Evolutionary conservation across 1,139 yeast genomes (phyloP).

Genomic region (Arxiozyma slooffiae): DNA sequence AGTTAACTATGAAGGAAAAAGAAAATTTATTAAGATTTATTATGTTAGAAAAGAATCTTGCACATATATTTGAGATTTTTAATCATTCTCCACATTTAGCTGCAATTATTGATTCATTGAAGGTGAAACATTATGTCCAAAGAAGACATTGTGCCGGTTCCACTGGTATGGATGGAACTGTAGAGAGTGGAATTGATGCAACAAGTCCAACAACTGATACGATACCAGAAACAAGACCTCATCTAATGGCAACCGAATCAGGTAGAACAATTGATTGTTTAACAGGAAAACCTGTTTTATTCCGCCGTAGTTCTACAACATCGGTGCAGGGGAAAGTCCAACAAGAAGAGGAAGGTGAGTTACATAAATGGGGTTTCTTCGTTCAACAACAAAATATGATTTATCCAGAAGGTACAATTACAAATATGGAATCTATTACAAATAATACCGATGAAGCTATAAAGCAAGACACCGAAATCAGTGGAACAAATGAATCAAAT

Average conservation of each 20-base stretch:
- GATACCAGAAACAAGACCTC: conserved; percentile 37
- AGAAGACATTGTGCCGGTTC: conserved; percentile 9
- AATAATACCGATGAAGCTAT: neutral
- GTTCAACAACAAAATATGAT: conserved; percentile 47
- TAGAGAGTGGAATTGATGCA: conserved; percentile 2
- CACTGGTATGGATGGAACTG: neutral
- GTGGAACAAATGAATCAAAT: neutral
- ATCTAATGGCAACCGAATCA: conserved; percentile 56
- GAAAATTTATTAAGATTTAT: conserved; percentile 57
- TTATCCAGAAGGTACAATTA: conserved; percentile 18
- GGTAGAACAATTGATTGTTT: conserved; percentile 57
- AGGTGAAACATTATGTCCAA: conserved; percentile 6
- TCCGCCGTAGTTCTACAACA: conserved; percentile 49
- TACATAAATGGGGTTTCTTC: conserved; percentile 74
- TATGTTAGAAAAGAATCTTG: conserved; percentile 55
- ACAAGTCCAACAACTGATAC: conserved; percentile 1
- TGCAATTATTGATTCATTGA: conserved; percentile 11
- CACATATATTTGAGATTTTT: conserved; percentile 54
- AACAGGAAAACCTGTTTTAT: conserved; percentile 64
- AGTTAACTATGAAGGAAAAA: conserved; percentile 55
- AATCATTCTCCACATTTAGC: conserved; percentile 19
- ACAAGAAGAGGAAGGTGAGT: conserved; percentile 86
- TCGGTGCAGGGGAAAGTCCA: conserved; percentile 62
- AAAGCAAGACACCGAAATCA: neutral
- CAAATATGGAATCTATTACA: conserved; percentile 21